These are phyloP conservation scores for Cordyceps cicadae DNA, from an alignment of 2,329 filamentous ascomycete species.

Conservation along the genomic window DNA sequence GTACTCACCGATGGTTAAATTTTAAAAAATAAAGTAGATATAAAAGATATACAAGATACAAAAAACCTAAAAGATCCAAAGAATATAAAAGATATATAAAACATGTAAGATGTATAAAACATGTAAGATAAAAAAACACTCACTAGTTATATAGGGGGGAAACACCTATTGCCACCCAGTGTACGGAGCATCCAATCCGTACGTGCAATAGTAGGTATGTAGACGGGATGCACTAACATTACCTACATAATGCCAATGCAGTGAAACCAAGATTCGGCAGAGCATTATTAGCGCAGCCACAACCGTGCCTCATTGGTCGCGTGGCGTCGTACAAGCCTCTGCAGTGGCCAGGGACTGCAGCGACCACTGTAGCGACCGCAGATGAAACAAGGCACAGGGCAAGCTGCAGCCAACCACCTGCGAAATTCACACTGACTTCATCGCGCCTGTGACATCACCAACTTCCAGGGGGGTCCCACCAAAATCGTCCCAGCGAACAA, in stretches of 20 bases:
- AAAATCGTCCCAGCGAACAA: background rate
- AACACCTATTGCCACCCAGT: no score
- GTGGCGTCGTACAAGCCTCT: background rate
- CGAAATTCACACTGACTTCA: background rate
- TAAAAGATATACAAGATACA: no score
- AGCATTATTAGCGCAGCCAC: background rate
- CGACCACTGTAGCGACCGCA: background rate
- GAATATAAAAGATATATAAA: no score
- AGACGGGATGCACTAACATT: no score
- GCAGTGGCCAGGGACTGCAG: background rate
- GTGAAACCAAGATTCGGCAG: background rate
- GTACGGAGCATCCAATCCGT: no score
- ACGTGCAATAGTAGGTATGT: no score
- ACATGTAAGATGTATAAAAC: no score
- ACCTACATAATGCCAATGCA: background rate
- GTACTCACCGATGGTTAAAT: no score
- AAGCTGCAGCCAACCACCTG: background rate
- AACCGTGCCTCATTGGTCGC: background rate
- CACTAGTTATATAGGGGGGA: no score
- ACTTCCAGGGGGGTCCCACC: constrained; percentile 6
- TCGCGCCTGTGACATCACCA: constrained; percentile 9
- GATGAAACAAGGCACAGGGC: background rate
- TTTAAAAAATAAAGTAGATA: no score
- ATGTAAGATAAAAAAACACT: no score
- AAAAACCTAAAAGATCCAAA: no score